These are phyloP conservation scores for Rhizopogon rudus DNA, from an alignment of 768 basidiomycete genomes.

Conservation along the genomic window DNA sequence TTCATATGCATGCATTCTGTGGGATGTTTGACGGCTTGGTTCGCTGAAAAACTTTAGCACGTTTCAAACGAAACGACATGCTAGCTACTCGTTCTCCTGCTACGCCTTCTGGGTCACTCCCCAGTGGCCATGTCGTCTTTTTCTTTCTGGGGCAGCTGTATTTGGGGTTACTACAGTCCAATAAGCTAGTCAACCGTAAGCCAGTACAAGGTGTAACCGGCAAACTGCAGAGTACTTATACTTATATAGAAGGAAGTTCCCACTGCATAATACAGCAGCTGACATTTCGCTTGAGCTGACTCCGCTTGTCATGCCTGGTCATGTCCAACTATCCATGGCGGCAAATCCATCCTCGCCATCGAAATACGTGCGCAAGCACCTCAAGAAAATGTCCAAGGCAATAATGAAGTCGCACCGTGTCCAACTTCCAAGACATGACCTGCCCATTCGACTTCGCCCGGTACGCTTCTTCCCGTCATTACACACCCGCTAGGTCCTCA, in stretches of 20 bases:
- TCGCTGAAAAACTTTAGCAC: too few relatives aligned
- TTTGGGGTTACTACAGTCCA: too few relatives aligned
- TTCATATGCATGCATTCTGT: too few relatives aligned
- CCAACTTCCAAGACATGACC: slow-evolving; percentile 58
- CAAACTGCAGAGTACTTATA: too few relatives aligned
- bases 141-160: too few relatives aligned
- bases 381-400: slow-evolving; percentile 44
- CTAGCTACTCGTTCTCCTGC: too few relatives aligned
- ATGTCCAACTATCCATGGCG: slow-evolving; percentile 3
- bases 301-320: slow-evolving; percentile 4
- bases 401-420: slow-evolving; percentile 71
- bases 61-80: too few relatives aligned
- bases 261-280: neutral
- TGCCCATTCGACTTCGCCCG: slow-evolving; percentile 70
- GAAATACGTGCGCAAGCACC: slow-evolving; percentile 27
- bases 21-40: too few relatives aligned
- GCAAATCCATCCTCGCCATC: slow-evolving; percentile 6
- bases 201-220: too few relatives aligned
- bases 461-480: slow-evolving; percentile 30
- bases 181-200: too few relatives aligned
- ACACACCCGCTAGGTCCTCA: slow-evolving; percentile 5
- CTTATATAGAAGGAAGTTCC: neutral
- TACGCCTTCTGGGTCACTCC: too few relatives aligned
- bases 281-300: neutral
- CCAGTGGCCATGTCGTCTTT: too few relatives aligned